phyloP scores from a whole-genome alignment of 2,329 filamentous ascomycete genomes.

The Epichloe coenophiala region DNA sequence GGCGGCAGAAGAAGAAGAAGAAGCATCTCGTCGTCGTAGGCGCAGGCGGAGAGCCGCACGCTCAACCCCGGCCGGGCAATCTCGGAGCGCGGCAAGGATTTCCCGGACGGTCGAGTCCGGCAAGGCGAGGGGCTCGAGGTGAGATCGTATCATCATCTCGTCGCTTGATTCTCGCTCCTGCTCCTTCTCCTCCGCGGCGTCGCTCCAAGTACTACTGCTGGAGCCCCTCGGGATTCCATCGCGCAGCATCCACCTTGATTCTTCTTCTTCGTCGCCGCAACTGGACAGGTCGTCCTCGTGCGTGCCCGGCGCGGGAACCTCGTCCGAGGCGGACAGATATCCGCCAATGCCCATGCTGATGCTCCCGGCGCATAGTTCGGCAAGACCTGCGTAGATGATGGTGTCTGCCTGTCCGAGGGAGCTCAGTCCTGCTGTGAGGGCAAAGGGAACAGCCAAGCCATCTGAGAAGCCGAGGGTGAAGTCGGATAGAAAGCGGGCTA shows the following conservation, averaged over 20 bases:
- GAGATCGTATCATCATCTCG: conserved; percentile 16
- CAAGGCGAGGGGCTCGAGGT: conserved; percentile 20
- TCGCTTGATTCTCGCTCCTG: conserved; percentile 4
- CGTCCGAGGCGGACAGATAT: conserved; percentile 45
- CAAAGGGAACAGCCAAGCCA: conserved; percentile 63
- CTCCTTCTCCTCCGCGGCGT: conserved; percentile 8
- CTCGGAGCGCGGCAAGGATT: conserved; percentile 14
- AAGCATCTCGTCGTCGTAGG: background rate
- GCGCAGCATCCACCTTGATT: conserved; percentile 14
- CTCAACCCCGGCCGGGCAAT: conserved; percentile 18
- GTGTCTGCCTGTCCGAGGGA: conserved; percentile 46
- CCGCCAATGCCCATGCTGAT: conserved; percentile 65
- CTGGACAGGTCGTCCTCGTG: background rate
- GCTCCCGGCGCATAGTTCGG: conserved; percentile 56
- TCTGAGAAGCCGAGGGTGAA: conserved; percentile 63
- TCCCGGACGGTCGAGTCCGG: conserved; percentile 9
- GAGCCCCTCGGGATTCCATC: background rate
- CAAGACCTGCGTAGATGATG: conserved; percentile 54
- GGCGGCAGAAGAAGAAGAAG: background rate
- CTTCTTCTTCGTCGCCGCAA: conserved; percentile 11
- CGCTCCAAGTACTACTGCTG: conserved; percentile 3
- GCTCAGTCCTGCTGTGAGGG: conserved; percentile 55
- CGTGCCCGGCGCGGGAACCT: conserved; percentile 8
- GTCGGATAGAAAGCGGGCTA: conserved; percentile 40
- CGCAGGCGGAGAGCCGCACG: conserved; percentile 10